phyloP scores from a whole-genome alignment of 1,139 yeast species.

The Yamadazyma epiphylla region DNA sequence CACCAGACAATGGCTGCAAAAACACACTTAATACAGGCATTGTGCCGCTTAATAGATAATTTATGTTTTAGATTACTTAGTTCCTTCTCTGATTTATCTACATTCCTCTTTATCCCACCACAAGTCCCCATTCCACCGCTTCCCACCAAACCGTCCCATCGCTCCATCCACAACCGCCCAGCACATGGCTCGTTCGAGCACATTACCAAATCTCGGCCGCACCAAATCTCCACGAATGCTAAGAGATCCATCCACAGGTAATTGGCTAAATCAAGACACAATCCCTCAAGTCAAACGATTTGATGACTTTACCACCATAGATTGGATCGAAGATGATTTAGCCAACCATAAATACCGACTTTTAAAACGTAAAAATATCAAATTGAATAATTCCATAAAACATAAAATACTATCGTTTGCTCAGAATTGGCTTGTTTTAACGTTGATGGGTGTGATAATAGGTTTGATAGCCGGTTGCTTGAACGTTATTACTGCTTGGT shows the following conservation, averaged over 20 bases:
- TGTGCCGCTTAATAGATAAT: too few species aligned
- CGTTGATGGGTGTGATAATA: slow-evolving; percentile 67
- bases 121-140: too few species aligned
- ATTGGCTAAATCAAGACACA: slow-evolving; percentile 36
- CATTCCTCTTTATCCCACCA: background rate
- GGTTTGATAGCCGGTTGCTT: slow-evolving; percentile 82
- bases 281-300: slow-evolving; percentile 42
- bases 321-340: slow-evolving; percentile 80
- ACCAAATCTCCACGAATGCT: slow-evolving; percentile 3
- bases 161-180: too few species aligned
- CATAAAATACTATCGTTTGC: slow-evolving; percentile 41
- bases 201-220: too few species aligned
- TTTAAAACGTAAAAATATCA: slow-evolving; percentile 16
- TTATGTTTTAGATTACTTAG: background rate
- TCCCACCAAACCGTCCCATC: too few species aligned
- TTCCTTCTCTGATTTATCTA: background rate
- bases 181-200: too few species aligned
- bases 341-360: slow-evolving; percentile 46
- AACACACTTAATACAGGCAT: too few species aligned
- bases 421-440: slow-evolving; percentile 73
- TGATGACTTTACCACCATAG: slow-evolving; percentile 65
- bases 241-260: slow-evolving; percentile 29
- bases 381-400: slow-evolving; percentile 16
- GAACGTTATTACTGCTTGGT: slow-evolving; percentile 79
- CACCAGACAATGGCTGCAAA: too few species aligned